phyloP scores from a whole-genome alignment of 768 basidiomycete species.

The Lyophyllum shimeji region DNA sequence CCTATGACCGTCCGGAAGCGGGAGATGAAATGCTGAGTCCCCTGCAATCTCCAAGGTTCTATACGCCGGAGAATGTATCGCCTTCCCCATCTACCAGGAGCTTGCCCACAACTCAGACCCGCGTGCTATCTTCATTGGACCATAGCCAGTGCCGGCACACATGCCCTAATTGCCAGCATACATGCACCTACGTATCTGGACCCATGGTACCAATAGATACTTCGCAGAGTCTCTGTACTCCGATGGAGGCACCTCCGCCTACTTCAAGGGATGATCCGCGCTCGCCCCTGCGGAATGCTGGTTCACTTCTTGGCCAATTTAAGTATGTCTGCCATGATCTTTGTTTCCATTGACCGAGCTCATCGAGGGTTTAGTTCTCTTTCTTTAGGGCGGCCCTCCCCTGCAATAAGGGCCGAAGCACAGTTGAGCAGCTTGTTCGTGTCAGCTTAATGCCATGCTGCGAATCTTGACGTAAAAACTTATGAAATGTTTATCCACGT shows the following conservation, averaged over 20 bases:
- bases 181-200: not conserved
- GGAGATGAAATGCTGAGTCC: constrained; percentile 14
- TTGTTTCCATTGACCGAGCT: not conserved
- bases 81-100: not conserved
- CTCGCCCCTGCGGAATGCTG: constrained; percentile 4
- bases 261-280: constrained; percentile 8
- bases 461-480: no score
- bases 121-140: not conserved
- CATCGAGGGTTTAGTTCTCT: not conserved
- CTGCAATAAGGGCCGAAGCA: not conserved
- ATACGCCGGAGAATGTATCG: constrained; percentile 2
- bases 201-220: not conserved
- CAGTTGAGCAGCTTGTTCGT: not conserved
- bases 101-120: constrained; percentile 12
- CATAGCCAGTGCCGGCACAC: not conserved
- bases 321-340: not conserved
- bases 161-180: not conserved
- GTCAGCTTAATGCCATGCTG: not conserved
- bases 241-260: not conserved
- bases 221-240: not conserved
- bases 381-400: not conserved
- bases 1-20: constrained; percentile 14
- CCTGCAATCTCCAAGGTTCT: constrained; percentile 15
- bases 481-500: no score
- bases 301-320: not conserved